These are phyloP conservation scores for Mycena rosella DNA, from an alignment of 768 basidiomycete genomes.

Conservation along the genomic window DNA sequence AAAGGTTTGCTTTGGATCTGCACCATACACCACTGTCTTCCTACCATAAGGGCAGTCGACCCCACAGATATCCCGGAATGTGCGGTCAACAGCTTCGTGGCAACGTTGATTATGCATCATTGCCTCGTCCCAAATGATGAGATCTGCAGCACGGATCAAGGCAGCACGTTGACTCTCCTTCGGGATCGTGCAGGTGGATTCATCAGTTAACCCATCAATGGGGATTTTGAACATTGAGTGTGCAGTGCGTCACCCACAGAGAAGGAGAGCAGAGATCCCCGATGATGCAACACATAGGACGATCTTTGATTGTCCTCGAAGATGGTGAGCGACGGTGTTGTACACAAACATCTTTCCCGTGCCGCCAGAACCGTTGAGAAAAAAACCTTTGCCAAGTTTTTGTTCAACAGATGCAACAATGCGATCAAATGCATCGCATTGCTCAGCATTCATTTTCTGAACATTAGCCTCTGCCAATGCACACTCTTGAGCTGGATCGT, in stretches of 20 bases:
- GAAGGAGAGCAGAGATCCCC: constrained; percentile 10
- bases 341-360: constrained; percentile 29
- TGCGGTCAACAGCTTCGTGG: constrained; percentile 15
- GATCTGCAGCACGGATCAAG: constrained; percentile 31
- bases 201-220: constrained; percentile 14
- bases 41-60: constrained; percentile 35
- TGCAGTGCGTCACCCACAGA: constrained; percentile 15
- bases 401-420: constrained; percentile 12
- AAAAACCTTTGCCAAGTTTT: constrained; percentile 13
- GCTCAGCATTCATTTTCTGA: constrained; percentile 10
- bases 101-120: background rate
- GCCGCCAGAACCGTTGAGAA: constrained; percentile 25
- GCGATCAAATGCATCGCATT: constrained; percentile 12
- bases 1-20: constrained; percentile 54
- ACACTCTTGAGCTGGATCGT: constrained; percentile 1
- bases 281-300: constrained; percentile 25
- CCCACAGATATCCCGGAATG: constrained; percentile 48
- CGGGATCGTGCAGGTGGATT: constrained; percentile 8
- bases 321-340: constrained; percentile 14
- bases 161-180: constrained; percentile 25
- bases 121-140: constrained; percentile 11
- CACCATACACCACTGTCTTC: constrained; percentile 40
- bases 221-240: constrained; percentile 30
- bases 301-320: background rate
- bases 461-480: background rate